Evolutionary conservation across 31 red algal genomes (phyloP).

Genomic region (Endocladia muricata): DNA sequence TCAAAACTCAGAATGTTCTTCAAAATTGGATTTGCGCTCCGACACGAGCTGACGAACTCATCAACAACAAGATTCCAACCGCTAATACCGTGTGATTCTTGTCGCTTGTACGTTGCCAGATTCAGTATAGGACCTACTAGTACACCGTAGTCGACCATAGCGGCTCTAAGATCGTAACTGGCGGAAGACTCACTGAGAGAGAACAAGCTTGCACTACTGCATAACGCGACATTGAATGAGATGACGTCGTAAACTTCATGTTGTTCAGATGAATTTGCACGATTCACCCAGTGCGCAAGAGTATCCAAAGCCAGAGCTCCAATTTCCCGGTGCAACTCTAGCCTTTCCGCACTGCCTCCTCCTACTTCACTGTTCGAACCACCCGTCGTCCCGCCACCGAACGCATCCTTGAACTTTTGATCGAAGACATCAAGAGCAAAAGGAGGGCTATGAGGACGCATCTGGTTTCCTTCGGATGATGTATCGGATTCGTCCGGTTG

Average conservation of each 20-base stretch:
- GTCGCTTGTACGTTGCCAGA: neutral
- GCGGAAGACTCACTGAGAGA: conserved; percentile 43
- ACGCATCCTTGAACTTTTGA: conserved; percentile 40
- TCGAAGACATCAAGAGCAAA: conserved; percentile 58
- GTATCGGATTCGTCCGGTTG: conserved; percentile 76
- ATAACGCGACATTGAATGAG: conserved; percentile 32
- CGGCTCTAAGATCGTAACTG: conserved; percentile 63
- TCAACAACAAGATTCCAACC: conserved; percentile 15
- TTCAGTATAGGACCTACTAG: conserved; percentile 37
- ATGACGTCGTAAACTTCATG: conserved; percentile 37
- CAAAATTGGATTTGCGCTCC: conserved; percentile 58
- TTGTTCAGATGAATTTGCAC: conserved; percentile 2
- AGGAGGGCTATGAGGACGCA: conserved; percentile 35
- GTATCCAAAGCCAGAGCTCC: conserved; percentile 69
- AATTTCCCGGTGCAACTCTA: conserved; percentile 66
- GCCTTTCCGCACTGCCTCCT: conserved; percentile 37
- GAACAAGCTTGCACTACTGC: conserved; percentile 55
- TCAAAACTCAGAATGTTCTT: conserved; percentile 26
- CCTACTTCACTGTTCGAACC: conserved; percentile 18
- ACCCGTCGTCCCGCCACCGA: conserved; percentile 9
- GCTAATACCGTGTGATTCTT: neutral
- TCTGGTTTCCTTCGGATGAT: conserved; percentile 49
- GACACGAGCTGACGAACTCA: conserved; percentile 32
- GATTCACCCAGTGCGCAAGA: conserved; percentile 54
- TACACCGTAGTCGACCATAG: conserved; percentile 68